Conservation (phyloP, 495 filamentous ascomycete genomes). For the Penicillium lividum region DNA sequence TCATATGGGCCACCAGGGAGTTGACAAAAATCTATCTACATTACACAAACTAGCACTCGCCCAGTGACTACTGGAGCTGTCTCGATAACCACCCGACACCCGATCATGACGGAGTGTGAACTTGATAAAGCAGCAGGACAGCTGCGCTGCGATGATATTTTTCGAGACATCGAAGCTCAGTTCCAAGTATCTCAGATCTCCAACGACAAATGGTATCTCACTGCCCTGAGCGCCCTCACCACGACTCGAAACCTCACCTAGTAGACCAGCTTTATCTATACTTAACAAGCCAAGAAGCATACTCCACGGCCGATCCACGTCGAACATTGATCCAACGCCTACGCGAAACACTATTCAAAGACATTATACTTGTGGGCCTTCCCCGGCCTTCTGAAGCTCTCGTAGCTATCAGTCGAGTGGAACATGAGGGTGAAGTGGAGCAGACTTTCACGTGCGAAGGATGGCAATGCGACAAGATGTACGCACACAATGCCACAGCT, state of each 20-base stretch:
- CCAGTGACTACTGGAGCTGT: background rate
- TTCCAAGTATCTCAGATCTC: constrained; percentile 16
- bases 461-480: constrained; percentile 34
- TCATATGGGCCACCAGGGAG: background rate
- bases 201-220: constrained; percentile 24
- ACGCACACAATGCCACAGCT: constrained; percentile 21
- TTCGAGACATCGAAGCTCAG: constrained; percentile 16
- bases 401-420: constrained; percentile 35
- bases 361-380: constrained; percentile 40
- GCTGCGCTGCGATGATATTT: constrained; percentile 13
- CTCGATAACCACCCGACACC: background rate
- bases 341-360: constrained; percentile 45
- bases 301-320: constrained; percentile 29
- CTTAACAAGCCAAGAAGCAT: constrained; percentile 36
- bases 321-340: constrained; percentile 40
- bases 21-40: background rate
- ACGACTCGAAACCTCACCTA: constrained; percentile 37
- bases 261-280: constrained; percentile 43
- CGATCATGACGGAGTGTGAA: constrained; percentile 7
- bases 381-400: constrained; percentile 44
- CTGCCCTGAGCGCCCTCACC: constrained; percentile 28
- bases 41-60: background rate
- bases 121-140: constrained; percentile 5
- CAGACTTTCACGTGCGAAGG: constrained; percentile 32
- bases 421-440: constrained; percentile 40